Conservation (phyloP, 2,329 filamentous ascomycete genomes). For the Alternaria metachromatica region DNA sequence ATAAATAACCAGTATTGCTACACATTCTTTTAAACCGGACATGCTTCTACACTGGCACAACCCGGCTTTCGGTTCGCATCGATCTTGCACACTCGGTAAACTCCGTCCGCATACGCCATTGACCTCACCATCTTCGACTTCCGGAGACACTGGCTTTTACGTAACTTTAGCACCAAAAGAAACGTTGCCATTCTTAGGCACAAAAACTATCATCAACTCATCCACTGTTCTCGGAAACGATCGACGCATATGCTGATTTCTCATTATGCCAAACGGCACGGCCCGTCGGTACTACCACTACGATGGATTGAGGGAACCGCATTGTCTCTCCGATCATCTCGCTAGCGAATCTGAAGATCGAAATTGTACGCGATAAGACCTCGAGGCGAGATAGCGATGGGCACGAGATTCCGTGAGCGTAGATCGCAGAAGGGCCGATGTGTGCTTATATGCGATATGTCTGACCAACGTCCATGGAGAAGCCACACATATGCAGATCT, state of each 20-base stretch:
- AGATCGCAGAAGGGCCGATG: neutral
- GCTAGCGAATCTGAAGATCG: neutral
- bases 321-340: neutral
- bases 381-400: neutral
- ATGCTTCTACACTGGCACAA: neutral
- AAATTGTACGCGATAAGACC: neutral
- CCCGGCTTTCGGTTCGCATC: neutral
- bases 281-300: neutral
- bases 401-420: neutral
- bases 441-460: neutral
- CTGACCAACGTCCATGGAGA: neutral
- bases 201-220: neutral
- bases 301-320: neutral
- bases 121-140: neutral
- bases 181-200: neutral
- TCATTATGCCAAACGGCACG: neutral
- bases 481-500: neutral
- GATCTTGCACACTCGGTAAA: neutral
- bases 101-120: neutral
- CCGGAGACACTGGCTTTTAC: neutral
- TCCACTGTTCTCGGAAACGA: neutral
- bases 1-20: accelerated
- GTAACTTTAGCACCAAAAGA: neutral
- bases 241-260: neutral
- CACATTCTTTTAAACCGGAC: neutral